phyloP scores from a whole-genome alignment of 768 basidiomycete genomes.

The Lentinus tigrinus region DNA sequence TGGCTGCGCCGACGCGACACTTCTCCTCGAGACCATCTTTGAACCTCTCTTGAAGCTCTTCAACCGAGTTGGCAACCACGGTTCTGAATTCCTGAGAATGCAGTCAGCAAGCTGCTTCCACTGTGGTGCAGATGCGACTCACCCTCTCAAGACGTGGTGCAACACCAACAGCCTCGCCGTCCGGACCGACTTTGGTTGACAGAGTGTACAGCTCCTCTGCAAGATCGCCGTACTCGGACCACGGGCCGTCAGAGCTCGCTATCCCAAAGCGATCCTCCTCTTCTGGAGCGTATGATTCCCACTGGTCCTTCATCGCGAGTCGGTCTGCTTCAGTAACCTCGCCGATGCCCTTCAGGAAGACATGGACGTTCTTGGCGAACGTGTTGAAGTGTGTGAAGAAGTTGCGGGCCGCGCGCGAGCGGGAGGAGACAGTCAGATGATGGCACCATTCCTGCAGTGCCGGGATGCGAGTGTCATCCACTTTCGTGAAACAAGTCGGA shows the following conservation, averaged over 20 bases:
- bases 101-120: not conserved
- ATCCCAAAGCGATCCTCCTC: constrained; percentile 26
- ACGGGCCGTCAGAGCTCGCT: constrained; percentile 5
- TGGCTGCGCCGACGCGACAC: constrained; percentile 49
- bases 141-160: constrained; percentile 45
- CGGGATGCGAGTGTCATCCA: constrained; percentile 56
- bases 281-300: constrained; percentile 43
- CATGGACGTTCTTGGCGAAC: constrained; percentile 46
- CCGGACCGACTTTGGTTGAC: constrained; percentile 40
- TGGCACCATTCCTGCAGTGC: constrained; percentile 60
- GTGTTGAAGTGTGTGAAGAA: constrained; percentile 49
- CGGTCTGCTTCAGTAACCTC: constrained; percentile 53
- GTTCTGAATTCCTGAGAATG: constrained; percentile 43
- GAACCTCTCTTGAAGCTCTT: constrained; percentile 47
- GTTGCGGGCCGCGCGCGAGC: constrained; percentile 41
- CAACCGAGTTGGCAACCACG: constrained; percentile 44
- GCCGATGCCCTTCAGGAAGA: constrained; percentile 50
- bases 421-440: constrained; percentile 49
- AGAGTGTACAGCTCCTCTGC: not conserved
- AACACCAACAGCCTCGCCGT: constrained; percentile 45
- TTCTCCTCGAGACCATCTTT: constrained; percentile 59
- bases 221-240: not conserved
- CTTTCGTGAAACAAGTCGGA: constrained; percentile 51
- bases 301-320: constrained; percentile 47
- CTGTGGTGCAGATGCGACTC: not conserved